phyloP scores from a whole-genome alignment of 2,329 filamentous ascomycete genomes.

The Massarina eburnea region DNA sequence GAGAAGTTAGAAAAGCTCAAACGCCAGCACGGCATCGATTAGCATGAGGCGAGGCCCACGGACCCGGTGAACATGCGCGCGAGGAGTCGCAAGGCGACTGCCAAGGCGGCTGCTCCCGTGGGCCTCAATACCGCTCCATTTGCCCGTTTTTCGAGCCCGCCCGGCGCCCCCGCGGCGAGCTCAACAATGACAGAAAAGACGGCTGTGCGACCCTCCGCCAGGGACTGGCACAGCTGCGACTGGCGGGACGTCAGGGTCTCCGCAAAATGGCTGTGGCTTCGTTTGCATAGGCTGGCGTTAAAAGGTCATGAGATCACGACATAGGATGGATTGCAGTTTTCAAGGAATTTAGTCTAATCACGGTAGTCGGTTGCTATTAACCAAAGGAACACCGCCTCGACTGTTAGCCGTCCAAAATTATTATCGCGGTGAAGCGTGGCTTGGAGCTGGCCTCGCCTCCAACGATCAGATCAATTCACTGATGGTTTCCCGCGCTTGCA shows the following conservation, averaged over 20 bases:
- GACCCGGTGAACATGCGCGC: conserved; percentile 36
- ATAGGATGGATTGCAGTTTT: conserved; percentile 14
- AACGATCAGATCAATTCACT: too few species aligned
- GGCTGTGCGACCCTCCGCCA: conserved; percentile 17
- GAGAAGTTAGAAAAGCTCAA: conserved; percentile 98
- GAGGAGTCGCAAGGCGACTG: conserved; percentile 29
- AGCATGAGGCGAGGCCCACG: conserved; percentile 57
- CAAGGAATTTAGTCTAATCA: neutral
- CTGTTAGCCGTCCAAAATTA: neutral
- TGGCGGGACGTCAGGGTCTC: conserved; percentile 36
- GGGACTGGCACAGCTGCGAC: conserved; percentile 32
- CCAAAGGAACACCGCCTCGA: neutral
- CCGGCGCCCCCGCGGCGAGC: conserved; percentile 27
- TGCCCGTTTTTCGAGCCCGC: conserved; percentile 27
- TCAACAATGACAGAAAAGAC: conserved; percentile 27
- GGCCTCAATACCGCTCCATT: conserved; percentile 38
- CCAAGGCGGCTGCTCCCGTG: conserved; percentile 35
- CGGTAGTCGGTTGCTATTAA: neutral
- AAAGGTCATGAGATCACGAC: conserved; percentile 23
- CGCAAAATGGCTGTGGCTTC: conserved; percentile 36
- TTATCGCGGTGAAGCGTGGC: neutral
- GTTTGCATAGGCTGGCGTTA: conserved; percentile 37
- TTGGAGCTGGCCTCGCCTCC: too few species aligned
- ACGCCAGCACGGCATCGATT: conserved; percentile 97
- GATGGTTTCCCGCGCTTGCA: too few species aligned